Evolutionary conservation across 345 rosid genomes (phyloP), one percentile per base, ranked within the genome.

Genomic region (Euphorbia peplus): DNA sequence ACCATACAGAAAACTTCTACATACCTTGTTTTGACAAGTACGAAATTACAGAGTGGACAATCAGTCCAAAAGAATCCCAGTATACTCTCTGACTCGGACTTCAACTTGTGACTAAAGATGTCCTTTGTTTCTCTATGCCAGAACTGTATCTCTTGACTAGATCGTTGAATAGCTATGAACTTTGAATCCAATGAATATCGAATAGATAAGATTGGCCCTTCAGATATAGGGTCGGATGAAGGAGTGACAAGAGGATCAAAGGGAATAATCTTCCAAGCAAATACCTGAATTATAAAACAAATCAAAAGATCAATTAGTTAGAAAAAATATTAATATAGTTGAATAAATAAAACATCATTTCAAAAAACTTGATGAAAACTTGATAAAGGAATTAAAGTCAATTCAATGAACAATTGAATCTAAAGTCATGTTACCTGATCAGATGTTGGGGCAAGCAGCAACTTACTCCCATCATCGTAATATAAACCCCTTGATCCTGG

Each of bases 31-130:
- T 95, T 95, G 39, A 95, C 90, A 64, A 92, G 75, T 21, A 87
- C 98, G 73, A 95, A 78, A 76, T 95, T 88, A 70, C 93, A 86
- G 55, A 80, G 75, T 1, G 93, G 90, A 80, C 96, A 90, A 81
- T 95, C 99, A 22, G 93, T 90, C 97, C 98, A 95, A 76, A 95
- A 91, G 79, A 90, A 90, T 60, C 99, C 98, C 62, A 95, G 81
- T 75, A 95, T 83, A 74, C 81, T 87, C 81, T 86, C 98, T 54
- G 95, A 87, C 68, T 88, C 98, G 60, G 88, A 64, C 76, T 74
- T 90, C 83, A 90, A 88, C 68, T 60, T 85, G 61, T 90, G 86
- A 70, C 50, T 74, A 70, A 86, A 83, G 73, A 76, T 83, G 77
- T 86, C 83, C 71, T 84, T 78, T 56, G 96, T 87, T 79, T 89